Conservation (phyloP, 1,139 yeast species). For the Debaryomyces robertsiae region DNA sequence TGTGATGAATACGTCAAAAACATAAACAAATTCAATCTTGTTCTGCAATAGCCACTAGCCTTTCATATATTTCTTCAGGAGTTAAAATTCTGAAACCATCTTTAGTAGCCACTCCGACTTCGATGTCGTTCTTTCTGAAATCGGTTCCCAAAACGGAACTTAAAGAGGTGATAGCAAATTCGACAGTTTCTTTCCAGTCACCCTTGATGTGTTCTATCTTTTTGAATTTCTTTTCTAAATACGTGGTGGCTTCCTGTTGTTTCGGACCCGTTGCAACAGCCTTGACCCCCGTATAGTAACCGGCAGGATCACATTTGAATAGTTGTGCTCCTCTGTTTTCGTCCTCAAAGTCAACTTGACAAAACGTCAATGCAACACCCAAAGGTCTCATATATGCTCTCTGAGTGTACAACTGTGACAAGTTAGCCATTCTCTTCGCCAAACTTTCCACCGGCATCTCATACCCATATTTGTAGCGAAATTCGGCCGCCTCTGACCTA, state of each 20-base stretch:
- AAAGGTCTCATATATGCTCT: constrained; percentile 99
- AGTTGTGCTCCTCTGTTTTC: constrained; percentile 89
- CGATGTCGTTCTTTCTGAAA: constrained; percentile 89
- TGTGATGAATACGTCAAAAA: constrained; percentile 3
- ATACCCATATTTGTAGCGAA: constrained; percentile 90
- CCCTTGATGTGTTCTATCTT: constrained; percentile 74
- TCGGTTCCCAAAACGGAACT: constrained; percentile 89
- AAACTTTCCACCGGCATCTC: constrained; percentile 95
- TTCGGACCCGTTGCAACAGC: constrained; percentile 97
- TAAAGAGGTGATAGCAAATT: constrained; percentile 82
- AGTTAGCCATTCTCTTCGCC: constrained; percentile 93
- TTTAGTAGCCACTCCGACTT: constrained; percentile 82
- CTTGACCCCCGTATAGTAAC: constrained; percentile 87
- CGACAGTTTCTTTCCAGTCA: constrained; percentile 87
- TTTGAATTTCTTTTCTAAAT: constrained; percentile 88
- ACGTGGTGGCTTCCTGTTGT: constrained; percentile 92
- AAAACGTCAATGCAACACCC: constrained; percentile 88
- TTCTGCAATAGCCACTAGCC: constrained; percentile 92
- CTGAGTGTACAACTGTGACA: constrained; percentile 94
- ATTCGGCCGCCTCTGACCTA: constrained; percentile 91
- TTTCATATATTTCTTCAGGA: constrained; percentile 89
- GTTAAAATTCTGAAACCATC: constrained; percentile 71
- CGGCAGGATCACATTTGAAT: constrained; percentile 96
- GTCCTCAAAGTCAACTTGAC: constrained; percentile 68
- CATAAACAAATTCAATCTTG: constrained; percentile 60